These are phyloP conservation scores for Candida railenensis DNA, from an alignment of 805 yeast species.

Conservation along the genomic window DNA sequence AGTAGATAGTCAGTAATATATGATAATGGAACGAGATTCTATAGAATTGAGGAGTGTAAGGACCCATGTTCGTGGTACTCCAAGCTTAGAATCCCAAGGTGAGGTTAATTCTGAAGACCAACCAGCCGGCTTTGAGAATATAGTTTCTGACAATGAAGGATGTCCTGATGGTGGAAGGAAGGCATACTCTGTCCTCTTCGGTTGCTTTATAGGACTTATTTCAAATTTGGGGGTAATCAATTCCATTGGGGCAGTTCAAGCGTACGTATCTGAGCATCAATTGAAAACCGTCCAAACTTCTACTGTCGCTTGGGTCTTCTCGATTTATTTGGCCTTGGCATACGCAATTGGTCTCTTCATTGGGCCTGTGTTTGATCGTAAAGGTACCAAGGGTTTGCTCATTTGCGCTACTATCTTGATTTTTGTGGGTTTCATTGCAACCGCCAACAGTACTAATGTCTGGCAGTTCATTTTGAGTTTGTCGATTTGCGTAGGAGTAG, in stretches of 20 bases:
- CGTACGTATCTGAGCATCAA: constrained; percentile 57
- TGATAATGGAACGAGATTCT: neutral
- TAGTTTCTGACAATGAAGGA: constrained; percentile 1
- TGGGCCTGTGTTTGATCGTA: constrained; percentile 64
- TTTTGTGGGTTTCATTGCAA: constrained; percentile 52
- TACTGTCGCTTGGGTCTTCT: constrained; percentile 63
- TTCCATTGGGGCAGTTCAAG: constrained; percentile 61
- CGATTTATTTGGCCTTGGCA: constrained; percentile 50
- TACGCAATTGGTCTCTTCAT: constrained; percentile 49
- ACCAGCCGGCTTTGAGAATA: neutral
- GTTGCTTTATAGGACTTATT: constrained; percentile 55
- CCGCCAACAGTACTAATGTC: constrained; percentile 51
- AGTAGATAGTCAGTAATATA: neutral
- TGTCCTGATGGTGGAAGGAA: constrained; percentile 59
- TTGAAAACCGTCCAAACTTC: constrained; percentile 44
- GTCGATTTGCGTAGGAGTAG: constrained; percentile 55
- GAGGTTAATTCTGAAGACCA: neutral
- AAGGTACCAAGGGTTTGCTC: constrained; percentile 51
- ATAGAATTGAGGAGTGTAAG: neutral
- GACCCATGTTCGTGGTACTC: neutral
- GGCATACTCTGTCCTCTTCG: constrained; percentile 58
- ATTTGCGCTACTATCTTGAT: constrained; percentile 41
- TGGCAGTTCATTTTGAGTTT: constrained; percentile 65
- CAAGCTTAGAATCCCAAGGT: neutral
- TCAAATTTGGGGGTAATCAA: constrained; percentile 58